phyloP scores from a whole-genome alignment of 2,329 filamentous ascomycete genomes.

The Ascochyta koolunga region DNA sequence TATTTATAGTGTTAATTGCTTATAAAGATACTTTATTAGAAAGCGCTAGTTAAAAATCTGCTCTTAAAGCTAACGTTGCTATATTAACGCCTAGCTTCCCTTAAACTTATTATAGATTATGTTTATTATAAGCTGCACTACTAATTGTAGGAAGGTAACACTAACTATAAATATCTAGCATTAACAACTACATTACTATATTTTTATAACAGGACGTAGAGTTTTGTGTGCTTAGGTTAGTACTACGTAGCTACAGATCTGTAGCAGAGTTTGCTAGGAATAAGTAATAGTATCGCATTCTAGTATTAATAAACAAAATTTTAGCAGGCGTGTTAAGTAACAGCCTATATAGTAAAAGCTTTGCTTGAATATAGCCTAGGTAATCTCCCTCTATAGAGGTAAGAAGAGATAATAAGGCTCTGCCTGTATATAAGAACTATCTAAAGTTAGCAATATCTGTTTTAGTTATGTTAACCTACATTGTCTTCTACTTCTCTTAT shows the following conservation, averaged over 20 bases:
- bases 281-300: neutral
- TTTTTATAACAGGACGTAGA: neutral
- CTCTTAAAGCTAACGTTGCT: neutral
- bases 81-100: neutral
- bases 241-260: neutral
- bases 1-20: neutral
- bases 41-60: neutral
- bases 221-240: neutral
- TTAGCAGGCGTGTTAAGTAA: neutral
- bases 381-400: conserved; percentile 2
- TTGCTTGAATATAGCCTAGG: neutral
- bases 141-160: neutral
- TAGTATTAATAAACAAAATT: neutral
- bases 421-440: conserved; percentile 10
- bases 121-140: neutral
- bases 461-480: conserved; percentile 1
- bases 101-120: neutral
- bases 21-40: neutral
- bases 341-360: conserved; percentile 10
- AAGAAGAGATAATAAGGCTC: conserved; percentile 15
- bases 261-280: neutral
- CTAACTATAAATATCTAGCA: neutral
- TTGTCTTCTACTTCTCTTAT: conserved; percentile 12
- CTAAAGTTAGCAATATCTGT: conserved; percentile 10
- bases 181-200: neutral